Conservation (phyloP, 768 basidiomycete genomes). For the Termitomyces sp. region DNA sequence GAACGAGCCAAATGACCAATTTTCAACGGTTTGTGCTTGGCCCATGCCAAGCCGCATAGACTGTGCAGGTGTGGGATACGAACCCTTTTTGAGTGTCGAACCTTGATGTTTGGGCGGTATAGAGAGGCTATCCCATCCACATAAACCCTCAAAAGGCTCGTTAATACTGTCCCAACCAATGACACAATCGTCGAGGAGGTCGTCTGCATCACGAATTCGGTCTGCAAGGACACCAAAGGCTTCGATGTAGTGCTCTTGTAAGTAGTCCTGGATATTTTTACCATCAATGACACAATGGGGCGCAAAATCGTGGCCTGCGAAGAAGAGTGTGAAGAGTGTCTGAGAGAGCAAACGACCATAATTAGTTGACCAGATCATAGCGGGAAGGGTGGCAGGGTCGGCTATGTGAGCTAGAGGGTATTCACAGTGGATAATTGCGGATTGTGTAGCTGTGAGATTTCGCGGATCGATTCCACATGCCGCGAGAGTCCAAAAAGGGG, state of each 20-base stretch:
- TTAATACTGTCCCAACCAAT: constrained; percentile 98
- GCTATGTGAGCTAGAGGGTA: constrained; percentile 61
- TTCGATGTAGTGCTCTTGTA: constrained; percentile 69
- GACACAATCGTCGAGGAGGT: constrained; percentile 77
- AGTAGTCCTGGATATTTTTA: constrained; percentile 86
- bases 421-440: constrained; percentile 85
- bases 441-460: constrained; percentile 78
- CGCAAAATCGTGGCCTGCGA: constrained; percentile 83
- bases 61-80: constrained; percentile 81
- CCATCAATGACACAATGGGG: constrained; percentile 89
- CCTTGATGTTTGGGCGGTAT: constrained; percentile 61
- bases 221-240: constrained; percentile 77
- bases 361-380: constrained; percentile 98
- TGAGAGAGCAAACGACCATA: constrained; percentile 85
- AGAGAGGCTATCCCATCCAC: constrained; percentile 60
- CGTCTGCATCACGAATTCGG: constrained; percentile 67
- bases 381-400: constrained; percentile 71
- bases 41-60: constrained; percentile 88
- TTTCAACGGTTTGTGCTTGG: constrained; percentile 69
- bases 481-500: constrained; percentile 87
- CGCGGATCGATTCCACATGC: constrained; percentile 89
- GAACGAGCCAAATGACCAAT: constrained; percentile 73
- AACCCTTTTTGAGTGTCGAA: constrained; percentile 77
- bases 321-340: constrained; percentile 93
- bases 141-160: constrained; percentile 86